A percentile compares a stretch with the other conserved stretches of the same genome.
phyloP scores from a whole-genome alignment of 2,329 filamentous ascomycete genomes.

The Fusarium concolor region DNA sequence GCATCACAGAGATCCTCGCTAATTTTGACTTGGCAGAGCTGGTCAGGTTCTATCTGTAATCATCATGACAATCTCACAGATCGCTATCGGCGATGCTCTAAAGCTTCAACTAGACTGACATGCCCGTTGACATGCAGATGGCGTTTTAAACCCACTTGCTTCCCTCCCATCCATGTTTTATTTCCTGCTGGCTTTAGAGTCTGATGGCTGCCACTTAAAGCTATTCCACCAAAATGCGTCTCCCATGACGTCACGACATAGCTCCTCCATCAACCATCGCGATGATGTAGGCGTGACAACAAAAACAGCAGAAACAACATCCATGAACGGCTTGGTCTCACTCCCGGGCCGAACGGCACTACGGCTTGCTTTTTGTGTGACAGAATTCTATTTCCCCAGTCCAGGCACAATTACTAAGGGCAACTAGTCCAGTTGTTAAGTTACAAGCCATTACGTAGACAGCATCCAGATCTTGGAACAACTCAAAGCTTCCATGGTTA shows the following conservation, averaged over 20 bases:
- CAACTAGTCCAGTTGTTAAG: neutral
- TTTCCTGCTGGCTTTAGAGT: conserved; percentile 1
- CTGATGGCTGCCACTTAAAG: neutral
- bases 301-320: conserved; percentile 2
- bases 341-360: conserved; percentile 4
- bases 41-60: neutral
- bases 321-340: conserved; percentile 8
- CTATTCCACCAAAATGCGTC: conserved; percentile 19
- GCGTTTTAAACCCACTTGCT: neutral
- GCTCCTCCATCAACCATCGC: conserved; percentile 18
- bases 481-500: conserved; percentile 24
- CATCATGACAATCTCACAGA: neutral
- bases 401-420: conserved; percentile 15
- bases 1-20: neutral
- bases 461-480: conserved; percentile 30
- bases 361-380: conserved; percentile 6
- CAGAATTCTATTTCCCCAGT: conserved; percentile 24
- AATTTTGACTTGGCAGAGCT: conserved; percentile 5
- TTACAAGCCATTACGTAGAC: conserved; percentile 37
- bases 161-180: neutral
- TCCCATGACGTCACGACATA: conserved; percentile 45
- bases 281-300: conserved; percentile 45
- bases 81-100: neutral
- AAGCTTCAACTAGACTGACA: neutral
- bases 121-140: neutral